Percentiles rank a stretch among this genome's conserved stretches.
phyloP scores from a whole-genome alignment of 257 asterid genomes.

The Solanum bukasovii region DNA sequence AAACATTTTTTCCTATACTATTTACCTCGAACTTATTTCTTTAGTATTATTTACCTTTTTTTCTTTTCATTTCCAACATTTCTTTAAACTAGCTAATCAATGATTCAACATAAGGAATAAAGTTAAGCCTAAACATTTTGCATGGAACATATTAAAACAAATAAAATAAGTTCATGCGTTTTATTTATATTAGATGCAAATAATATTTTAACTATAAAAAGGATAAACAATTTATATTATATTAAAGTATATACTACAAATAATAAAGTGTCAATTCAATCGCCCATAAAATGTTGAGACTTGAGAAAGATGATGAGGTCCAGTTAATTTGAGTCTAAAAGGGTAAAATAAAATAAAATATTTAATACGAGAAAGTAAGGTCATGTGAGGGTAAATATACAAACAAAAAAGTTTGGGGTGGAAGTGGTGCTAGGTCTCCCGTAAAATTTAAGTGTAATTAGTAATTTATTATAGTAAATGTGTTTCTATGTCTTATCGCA shows the following conservation, averaged over 20 bases:
- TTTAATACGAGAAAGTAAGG: too few species aligned
- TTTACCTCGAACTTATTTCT: not conserved
- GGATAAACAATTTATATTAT: too few species aligned
- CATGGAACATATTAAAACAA: too few species aligned
- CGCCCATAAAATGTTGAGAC: not conserved
- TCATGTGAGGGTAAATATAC: not conserved
- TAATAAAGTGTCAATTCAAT: not conserved
- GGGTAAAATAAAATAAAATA: too few species aligned
- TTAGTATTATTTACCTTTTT: not conserved
- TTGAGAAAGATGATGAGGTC: not conserved
- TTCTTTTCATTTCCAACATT: not conserved
- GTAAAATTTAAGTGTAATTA: too few species aligned
- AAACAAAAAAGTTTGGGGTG: not conserved
- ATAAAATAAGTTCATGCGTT: not conserved
- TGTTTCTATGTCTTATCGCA: not conserved
- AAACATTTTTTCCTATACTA: not conserved
- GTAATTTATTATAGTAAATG: too few species aligned
- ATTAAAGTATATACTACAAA: too few species aligned
- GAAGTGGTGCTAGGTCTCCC: not conserved
- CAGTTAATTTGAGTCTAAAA: too few species aligned
- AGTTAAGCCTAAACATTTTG: not conserved
- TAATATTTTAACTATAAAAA: too few species aligned
- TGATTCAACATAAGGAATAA: too few species aligned
- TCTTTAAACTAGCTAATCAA: not conserved
- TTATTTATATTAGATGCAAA: not conserved